Evolutionary conservation across 441 rosid species (phyloP).

Genomic region (Flueggea neowawraea): DNA sequence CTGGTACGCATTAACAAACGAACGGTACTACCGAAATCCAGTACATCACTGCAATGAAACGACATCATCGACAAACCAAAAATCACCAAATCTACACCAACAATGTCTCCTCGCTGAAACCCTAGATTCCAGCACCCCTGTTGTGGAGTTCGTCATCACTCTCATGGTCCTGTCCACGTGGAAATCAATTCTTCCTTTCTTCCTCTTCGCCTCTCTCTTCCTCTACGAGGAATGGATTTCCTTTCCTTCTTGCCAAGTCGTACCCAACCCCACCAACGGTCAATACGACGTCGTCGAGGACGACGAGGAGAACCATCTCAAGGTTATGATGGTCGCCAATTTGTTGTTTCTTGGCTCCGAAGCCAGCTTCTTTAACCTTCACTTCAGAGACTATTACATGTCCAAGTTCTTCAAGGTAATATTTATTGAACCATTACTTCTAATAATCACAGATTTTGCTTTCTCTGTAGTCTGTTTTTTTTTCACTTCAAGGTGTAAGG

Average conservation of each 20-base stretch:
- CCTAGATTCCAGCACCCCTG: constrained; percentile 14
- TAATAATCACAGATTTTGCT: neutral
- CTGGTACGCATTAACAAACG: no score
- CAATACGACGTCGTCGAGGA: constrained; percentile 9
- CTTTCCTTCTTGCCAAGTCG: constrained; percentile 38
- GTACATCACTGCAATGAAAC: neutral
- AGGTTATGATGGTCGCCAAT: constrained; percentile 55
- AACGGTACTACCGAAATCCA: no score
- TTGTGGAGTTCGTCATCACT: neutral
- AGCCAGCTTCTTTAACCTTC: constrained; percentile 29
- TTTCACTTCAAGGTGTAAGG: neutral
- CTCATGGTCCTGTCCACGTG: constrained; percentile 22
- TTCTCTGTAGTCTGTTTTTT: neutral
- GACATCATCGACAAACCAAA: neutral
- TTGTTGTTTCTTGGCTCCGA: constrained; percentile 44
- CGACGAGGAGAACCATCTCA: constrained; percentile 29
- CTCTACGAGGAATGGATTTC: constrained; percentile 43
- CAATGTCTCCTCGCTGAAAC: constrained; percentile 14
- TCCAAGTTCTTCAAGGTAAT: constrained; percentile 51
- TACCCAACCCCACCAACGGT: constrained; percentile 15
- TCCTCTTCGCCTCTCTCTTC: constrained; percentile 26
- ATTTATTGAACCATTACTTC: neutral
- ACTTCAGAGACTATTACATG: constrained; percentile 53
- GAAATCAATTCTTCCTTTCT: constrained; percentile 30
- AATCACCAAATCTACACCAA: no score